These are phyloP conservation scores for Parietichytrium sp. DNA, from an alignment of 108 stramenopile genomes.

Conservation along the genomic window DNA sequence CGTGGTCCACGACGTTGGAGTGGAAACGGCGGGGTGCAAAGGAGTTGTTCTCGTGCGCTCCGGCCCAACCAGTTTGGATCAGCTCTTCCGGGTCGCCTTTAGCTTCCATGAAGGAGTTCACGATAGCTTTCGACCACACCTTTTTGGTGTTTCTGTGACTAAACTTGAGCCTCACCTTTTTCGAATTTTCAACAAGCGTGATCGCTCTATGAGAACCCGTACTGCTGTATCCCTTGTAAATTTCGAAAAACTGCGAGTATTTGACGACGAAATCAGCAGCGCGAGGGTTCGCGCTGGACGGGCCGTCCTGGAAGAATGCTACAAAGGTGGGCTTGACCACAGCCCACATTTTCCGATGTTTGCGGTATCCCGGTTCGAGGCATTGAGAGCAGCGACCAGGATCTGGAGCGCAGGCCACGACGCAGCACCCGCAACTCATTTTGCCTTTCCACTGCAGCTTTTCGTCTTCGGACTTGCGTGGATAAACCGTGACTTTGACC, in stretches of 20 bases:
- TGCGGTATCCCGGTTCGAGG: not conserved
- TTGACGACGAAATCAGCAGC: not conserved
- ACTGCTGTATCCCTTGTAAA: constrained; percentile 11
- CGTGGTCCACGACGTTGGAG: not conserved
- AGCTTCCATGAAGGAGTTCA: not conserved
- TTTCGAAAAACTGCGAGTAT: constrained; percentile 18
- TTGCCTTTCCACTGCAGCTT: constrained; percentile 39
- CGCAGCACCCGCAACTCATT: not conserved
- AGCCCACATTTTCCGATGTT: constrained; percentile 16
- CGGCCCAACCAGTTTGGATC: not conserved
- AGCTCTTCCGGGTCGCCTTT: not conserved
- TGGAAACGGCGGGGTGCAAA: not conserved
- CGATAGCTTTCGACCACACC: not conserved
- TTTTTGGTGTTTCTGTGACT: not conserved
- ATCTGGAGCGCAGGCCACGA: constrained; percentile 3
- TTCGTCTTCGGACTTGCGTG: not conserved
- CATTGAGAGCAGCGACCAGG: not conserved
- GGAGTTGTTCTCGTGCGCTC: constrained; percentile 7
- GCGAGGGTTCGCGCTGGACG: not conserved
- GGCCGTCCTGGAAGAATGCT: constrained; percentile 3
- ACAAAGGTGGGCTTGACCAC: constrained; percentile 25
- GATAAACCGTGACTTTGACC: not conserved
- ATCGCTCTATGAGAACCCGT: constrained; percentile 1
- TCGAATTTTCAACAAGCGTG: not conserved
- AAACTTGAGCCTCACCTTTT: not conserved